Base-by-base conservation (phyloP, 495 filamentous ascomycete genomes). In the Symbiotaphrina buchneri region DNA sequence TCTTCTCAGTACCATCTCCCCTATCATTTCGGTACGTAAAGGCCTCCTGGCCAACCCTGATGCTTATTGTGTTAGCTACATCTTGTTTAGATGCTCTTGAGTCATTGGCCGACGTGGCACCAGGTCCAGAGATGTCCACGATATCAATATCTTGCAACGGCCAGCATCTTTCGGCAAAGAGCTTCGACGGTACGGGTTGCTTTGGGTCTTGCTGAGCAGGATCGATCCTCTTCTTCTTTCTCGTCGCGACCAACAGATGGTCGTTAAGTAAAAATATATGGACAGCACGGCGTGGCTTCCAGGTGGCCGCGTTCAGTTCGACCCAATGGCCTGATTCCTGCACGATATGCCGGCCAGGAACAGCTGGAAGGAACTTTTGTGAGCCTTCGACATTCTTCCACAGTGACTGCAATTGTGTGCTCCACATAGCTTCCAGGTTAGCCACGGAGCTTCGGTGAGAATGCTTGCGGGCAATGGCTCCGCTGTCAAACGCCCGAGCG, bases 331-430 rank as follows among this genome's bases (percentile, higher is more conserved):
- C 69, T 16, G 81, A 85, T 47, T 95, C 82, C 37, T 83, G 61
- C 5, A 95, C 65, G 25, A 99, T 77, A 47, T 95, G 87, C 26
- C 87, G 69, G 11, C 87, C 87, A 10, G 80, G 74, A 15, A 83
- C 65, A 24, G 87, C 85, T 1, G 87, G 87, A 2, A 99, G 58
- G 39, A 85, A 95, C 45, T 94, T 95, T 42, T 99, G 87, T 5
- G 82, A 90, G 1, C 87, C 90, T 46, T 94, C 90, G 6, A 99
- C 77, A 4, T 71, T 74, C 48, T 92, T 95, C 74, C 85, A 99
- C 17, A 99, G 54, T 2, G 74, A 71, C 35, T 61, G 75, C 46
- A 82, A 64, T 50, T 95, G 90, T 3, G 75, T 66, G 43, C 71
- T 92, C 80, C 90, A 94, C 47, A 99, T 72, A 16, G 74, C 85